Evolutionary conservation across 1,139 yeast species (phyloP), one percentile per base, ranked within the genome.

Genomic region (Hyphopichia khmerensis): DNA sequence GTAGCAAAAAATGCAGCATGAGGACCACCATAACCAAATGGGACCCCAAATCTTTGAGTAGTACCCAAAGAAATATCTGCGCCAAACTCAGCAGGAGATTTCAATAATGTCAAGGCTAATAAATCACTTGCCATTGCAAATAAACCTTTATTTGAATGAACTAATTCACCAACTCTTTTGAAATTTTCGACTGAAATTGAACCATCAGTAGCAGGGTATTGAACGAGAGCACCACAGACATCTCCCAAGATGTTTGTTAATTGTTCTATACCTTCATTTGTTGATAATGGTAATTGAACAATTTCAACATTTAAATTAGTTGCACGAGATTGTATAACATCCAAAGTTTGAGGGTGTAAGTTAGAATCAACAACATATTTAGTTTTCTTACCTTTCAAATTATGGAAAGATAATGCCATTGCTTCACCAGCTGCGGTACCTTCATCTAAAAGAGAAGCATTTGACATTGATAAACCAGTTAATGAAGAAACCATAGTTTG

Each of bases 351-450:
- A 30, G 89, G 87, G 61, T 89, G 96, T 40, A 90, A 74, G 48
- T 81, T 80, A 29, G 75, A 59, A 62, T 93, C 97, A 33, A 90
- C 87, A 36, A 86, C 85, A 58, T 79, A 91, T 39, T 74, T 74
- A 18, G 65, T 54, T 57, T 81, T 84, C 69, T 90, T 91, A 47
- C 84, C 87, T 56, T 80, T 82, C 38, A 75, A 62, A 43, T 77
- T 73, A 57, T 85, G 84, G 69, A 73, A 89, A 1, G 96, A 78
- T 74, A 93, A 72, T 40, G 91, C 76, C 95, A 93, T 87, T 34
- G 98, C 98, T 67, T 93, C 99, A 38, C 95, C 96, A 16, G 98
- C 99, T 23, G 99, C 98, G 13, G 98, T 87, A 42, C 95, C 98
- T 69, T 93, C 99, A 64, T 93, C 99, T 53, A 93, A 76, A 45